These are phyloP conservation scores for Microstegium vimineum DNA, from an alignment of 176 grass and related monocot genomes.

Conservation along the genomic window DNA sequence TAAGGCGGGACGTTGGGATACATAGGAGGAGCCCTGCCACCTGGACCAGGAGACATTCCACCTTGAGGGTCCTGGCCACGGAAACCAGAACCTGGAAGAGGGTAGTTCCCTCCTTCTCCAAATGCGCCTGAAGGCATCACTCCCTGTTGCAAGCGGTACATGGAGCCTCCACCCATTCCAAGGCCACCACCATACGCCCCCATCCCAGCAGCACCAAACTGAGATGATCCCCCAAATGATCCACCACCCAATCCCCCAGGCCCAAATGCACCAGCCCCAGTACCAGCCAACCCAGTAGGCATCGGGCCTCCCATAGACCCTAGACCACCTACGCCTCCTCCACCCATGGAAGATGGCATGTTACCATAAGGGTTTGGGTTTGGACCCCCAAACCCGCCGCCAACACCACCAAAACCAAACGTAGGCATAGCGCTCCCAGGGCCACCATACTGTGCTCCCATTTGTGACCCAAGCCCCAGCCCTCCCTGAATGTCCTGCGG, in stretches of 20 bases:
- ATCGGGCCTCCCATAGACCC: constrained; percentile 52
- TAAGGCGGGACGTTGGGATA: constrained; percentile 82
- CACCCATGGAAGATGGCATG: constrained; percentile 58
- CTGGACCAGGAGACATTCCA: constrained; percentile 58
- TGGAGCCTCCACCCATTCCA: constrained; percentile 52
- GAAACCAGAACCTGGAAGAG: constrained; percentile 51
- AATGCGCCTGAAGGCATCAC: constrained; percentile 45
- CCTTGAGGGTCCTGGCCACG: constrained; percentile 61
- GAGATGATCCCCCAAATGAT: constrained; percentile 49
- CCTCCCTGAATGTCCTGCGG: constrained; percentile 46
- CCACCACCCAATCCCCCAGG: constrained; percentile 52
- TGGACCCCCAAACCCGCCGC: constrained; percentile 34
- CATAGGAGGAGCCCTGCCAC: constrained; percentile 51
- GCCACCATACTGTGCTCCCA: constrained; percentile 66
- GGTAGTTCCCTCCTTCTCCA: constrained; percentile 68
- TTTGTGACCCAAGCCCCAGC: constrained; percentile 39
- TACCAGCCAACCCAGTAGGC: no score
- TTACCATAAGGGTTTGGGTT: constrained; percentile 56
- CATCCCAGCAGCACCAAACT: constrained; percentile 59
- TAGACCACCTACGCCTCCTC: constrained; percentile 41
- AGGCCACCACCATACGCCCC: constrained; percentile 65
- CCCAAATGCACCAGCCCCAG: constrained; percentile 46
- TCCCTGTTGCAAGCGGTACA: constrained; percentile 60
- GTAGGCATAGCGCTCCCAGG: constrained; percentile 50
- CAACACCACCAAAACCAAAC: constrained; percentile 44